Evolutionary conservation across 164 flowering plant species (phyloP).

Genomic region (Nelumbo lutea): DNA sequence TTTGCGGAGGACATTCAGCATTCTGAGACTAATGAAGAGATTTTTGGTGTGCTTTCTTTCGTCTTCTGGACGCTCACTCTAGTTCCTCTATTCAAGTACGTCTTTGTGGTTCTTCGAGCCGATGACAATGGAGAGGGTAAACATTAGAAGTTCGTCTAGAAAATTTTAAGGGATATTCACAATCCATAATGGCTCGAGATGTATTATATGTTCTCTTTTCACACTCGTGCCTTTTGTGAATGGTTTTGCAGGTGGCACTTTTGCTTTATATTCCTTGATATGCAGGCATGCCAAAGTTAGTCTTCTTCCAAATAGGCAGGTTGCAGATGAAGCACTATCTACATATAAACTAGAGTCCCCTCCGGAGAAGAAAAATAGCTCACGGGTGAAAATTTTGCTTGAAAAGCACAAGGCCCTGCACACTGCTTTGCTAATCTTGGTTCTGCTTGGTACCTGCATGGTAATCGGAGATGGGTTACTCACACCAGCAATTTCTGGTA

Average conservation of each 20-base stretch:
- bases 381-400: constrained; percentile 48
- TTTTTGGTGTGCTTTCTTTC: constrained; percentile 27
- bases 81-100: constrained; percentile 35
- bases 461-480: constrained; percentile 62
- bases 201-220: not conserved
- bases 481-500: constrained; percentile 35
- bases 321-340: constrained; percentile 67
- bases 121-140: constrained; percentile 46
- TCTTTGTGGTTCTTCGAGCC: constrained; percentile 35
- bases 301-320: constrained; percentile 56
- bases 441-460: constrained; percentile 91
- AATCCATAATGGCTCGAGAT: not conserved
- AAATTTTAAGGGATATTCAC: not conserved
- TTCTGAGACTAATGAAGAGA: constrained; percentile 86
- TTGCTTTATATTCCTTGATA: constrained; percentile 51
- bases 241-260: constrained; percentile 49
- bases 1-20: constrained; percentile 40
- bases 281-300: constrained; percentile 57
- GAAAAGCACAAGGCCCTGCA: constrained; percentile 73
- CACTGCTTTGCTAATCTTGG: constrained; percentile 72
- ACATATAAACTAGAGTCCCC: constrained; percentile 53
- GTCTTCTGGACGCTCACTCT: constrained; percentile 34
- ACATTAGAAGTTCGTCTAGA: constrained; percentile 1
- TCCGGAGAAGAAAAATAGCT: constrained; percentile 46
- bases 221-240: constrained; percentile 1